Conservation (phyloP, 78 protist species). For the Dictyostelium purpureum region DNA sequence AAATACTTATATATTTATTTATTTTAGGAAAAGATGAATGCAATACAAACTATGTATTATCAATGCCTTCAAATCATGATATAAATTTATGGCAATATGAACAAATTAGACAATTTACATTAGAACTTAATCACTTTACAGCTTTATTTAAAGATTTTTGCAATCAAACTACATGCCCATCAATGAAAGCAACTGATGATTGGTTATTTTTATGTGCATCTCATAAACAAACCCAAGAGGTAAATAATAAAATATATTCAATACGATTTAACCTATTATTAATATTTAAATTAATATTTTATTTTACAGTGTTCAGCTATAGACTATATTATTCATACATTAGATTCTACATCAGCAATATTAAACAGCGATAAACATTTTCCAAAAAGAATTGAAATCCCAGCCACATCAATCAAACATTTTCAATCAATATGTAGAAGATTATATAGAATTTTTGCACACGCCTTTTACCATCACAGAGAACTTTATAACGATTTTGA, state of each 20-base stretch:
- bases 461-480: conserved; percentile 81
- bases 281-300: not conserved
- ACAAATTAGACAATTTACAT: conserved; percentile 81
- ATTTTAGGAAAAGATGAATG: conserved; percentile 34
- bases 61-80: conserved; percentile 51
- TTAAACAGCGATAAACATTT: conserved; percentile 78
- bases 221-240: conserved; percentile 87
- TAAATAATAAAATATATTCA: not conserved
- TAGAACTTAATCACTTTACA: conserved; percentile 73
- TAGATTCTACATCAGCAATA: conserved; percentile 83
- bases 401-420: conserved; percentile 37
- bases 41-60: conserved; percentile 30
- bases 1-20: not conserved
- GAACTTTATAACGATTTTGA: conserved; percentile 78
- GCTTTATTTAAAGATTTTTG: conserved; percentile 75
- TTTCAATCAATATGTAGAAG: conserved; percentile 72
- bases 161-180: conserved; percentile 79
- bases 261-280: not conserved
- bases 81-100: conserved; percentile 74
- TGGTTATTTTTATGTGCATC: conserved; percentile 92
- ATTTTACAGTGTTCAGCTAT: conserved; percentile 85
- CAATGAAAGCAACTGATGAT: conserved; percentile 92
- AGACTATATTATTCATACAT: conserved; percentile 88
- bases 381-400: conserved; percentile 58
- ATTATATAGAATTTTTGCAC: conserved; percentile 85